Base-by-base conservation (phyloP, 805 yeast species). In the Saturnispora saitoi region DNA sequence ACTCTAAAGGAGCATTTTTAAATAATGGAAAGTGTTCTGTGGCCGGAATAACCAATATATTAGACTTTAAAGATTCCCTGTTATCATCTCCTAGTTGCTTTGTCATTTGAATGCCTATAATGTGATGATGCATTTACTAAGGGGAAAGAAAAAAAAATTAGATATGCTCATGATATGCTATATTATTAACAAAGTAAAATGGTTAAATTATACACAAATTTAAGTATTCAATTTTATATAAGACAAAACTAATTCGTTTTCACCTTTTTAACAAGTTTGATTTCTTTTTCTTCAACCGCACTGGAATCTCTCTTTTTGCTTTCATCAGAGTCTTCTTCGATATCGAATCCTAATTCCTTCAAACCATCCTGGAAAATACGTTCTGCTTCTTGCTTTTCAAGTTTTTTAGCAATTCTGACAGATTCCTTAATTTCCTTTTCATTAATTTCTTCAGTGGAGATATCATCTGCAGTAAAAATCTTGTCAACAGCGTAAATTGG, bases 311-410 rank as follows among this genome's bases (percentile, higher is more conserved):
- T 50, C 40, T 50, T 54, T 54, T 54, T 58, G 43, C 50, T 54
- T 78, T 76, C 56, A 77, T 57, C 76, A 72, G 39, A 75, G 70
- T 49, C 82, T 68, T 80, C 90, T 20, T 78, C 81, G 53, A 86
- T 89, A 57, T 82, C 83, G 49, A 84, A 83, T 56, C 89, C 86
- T 62, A 78, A 70, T 70, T 90, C 96, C 60, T 86, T 74, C 69
- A 90, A 77, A 38, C 88, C 88, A 61, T 77, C 77, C 56, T 86
- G 95, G 64, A 85, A 84, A 24, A 72, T 67, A 44, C 85, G 69
- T 45, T 81, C 43, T 15, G 39, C 44, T 30, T 46, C 29, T n/a
- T n/a, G 12, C n/a, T 20, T 22, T 28, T 32, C 28, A 14, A 10
- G 67, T 55, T 44, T 39, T 7, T 36, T 12, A 4, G 72, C 72